phyloP scores from a whole-genome alignment of 345 rosid genomes.

The rapeseed (Brassica napus) region Da-Ae NC_063440.1:17358001-17358500 shows the following conservation, averaged over 20 bases:
- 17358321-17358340: conserved; percentile 19
- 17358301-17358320: conserved; percentile 17
- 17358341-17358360: not conserved
- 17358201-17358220: conserved; percentile 14
- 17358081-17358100: not conserved
- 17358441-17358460: conserved; percentile 10
- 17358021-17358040: not conserved
- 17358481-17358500: conserved; percentile 26
- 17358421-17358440: conserved; percentile 34
- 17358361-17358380: conserved; percentile 15
- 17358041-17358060: not conserved
- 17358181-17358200: conserved; percentile 9
- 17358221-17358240: conserved; percentile 29
- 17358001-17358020: not conserved
- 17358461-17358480: conserved; percentile 25
- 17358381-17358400: conserved; percentile 34
- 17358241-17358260: conserved; percentile 25
- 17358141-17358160: no score
- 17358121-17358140: no score
- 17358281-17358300: conserved; percentile 27
- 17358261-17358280: not conserved
- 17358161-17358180: no score
- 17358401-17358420: conserved; percentile 37
- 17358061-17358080: not conserved
- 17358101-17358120: no score